These are phyloP conservation scores for Aurantiochytrium sp. DNA, from an alignment of 108 stramenopile species.

Conservation along the genomic window DNA sequence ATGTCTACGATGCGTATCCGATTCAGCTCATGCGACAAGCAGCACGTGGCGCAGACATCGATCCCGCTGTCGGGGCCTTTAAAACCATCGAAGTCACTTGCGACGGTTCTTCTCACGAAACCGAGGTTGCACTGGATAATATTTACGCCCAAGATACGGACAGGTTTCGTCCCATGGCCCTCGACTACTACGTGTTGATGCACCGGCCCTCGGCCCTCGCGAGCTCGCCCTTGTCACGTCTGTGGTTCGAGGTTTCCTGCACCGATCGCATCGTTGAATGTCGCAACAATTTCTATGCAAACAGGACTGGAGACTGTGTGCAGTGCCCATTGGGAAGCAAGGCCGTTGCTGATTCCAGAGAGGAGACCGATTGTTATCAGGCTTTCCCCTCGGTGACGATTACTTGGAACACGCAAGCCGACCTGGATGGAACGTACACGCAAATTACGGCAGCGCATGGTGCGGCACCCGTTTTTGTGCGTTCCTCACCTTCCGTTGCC, in stretches of 20 bases:
- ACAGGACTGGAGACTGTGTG: not conserved
- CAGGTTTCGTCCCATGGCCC: not conserved
- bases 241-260: not conserved
- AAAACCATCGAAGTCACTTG: not conserved
- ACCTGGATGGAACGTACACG: not conserved
- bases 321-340: not conserved
- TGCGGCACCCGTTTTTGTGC: not conserved
- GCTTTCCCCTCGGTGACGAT: not conserved
- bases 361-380: not conserved
- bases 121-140: not conserved
- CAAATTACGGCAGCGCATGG: not conserved
- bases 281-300: not conserved
- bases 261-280: not conserved
- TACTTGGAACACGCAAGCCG: not conserved
- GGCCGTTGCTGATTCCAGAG: not conserved
- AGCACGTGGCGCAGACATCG: not conserved
- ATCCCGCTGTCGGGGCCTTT: not conserved
- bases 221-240: not conserved
- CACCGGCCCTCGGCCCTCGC: not conserved
- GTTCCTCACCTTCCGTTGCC: not conserved
- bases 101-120: not conserved
- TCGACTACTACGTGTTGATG: not conserved
- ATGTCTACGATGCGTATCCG: not conserved
- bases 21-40: not conserved
- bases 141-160: not conserved